Conservation (phyloP, 768 basidiomycete genomes). For the Hygrocybe punicea region DNA sequence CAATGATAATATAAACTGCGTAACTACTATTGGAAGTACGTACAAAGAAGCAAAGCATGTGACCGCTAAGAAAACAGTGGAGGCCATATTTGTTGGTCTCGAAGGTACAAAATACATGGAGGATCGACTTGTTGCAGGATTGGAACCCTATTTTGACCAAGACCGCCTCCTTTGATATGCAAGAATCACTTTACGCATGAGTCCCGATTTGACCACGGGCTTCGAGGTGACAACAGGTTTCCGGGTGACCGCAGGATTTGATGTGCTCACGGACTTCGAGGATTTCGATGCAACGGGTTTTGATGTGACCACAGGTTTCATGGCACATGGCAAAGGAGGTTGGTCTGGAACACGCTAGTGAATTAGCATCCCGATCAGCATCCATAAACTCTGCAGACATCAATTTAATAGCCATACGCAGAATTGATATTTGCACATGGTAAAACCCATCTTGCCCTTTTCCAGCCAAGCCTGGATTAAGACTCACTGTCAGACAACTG, state of each 20-base stretch:
- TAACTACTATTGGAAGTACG: too few relatives aligned
- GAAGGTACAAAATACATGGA: too few relatives aligned
- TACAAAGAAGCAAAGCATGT: too few relatives aligned
- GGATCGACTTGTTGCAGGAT: background rate
- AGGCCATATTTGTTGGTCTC: too few relatives aligned
- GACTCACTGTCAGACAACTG: background rate
- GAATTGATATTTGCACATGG: conserved; percentile 1
- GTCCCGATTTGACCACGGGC: too few relatives aligned
- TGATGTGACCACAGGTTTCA: background rate
- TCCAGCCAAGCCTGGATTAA: background rate
- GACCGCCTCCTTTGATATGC: background rate
- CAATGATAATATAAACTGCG: too few relatives aligned
- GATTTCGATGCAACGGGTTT: too few relatives aligned
- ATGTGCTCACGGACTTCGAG: too few relatives aligned
- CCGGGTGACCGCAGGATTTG: too few relatives aligned
- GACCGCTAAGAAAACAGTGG: too few relatives aligned
- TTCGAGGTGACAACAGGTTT: too few relatives aligned
- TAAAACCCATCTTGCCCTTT: background rate
- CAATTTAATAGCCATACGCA: background rate
- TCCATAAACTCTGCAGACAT: background rate
- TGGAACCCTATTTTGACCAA: background rate
- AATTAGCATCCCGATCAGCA: background rate
- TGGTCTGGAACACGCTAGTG: background rate
- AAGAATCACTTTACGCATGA: too few relatives aligned
- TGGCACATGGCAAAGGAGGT: background rate